phyloP scores from a whole-genome alignment of 2,329 filamentous ascomycete species.

The Penicillium hesseltinei region DNA sequence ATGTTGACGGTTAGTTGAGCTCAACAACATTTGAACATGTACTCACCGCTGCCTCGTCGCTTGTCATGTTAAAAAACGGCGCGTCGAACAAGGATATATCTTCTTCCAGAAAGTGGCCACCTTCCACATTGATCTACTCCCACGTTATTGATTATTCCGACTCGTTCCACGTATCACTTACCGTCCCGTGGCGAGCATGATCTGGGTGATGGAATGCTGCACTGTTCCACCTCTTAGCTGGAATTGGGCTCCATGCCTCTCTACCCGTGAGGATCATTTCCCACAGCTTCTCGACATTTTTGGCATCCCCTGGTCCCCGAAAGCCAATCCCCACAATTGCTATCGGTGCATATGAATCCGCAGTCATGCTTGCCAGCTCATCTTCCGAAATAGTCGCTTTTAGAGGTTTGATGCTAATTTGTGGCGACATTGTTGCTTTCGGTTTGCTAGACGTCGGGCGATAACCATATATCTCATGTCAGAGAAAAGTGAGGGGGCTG shows the following conservation, averaged over 20 bases:
- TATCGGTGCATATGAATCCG: constrained; percentile 20
- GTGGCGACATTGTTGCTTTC: neutral
- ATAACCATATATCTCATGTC: neutral
- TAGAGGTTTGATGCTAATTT: neutral
- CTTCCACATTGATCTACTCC: constrained; percentile 26
- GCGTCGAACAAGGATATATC: constrained; percentile 34
- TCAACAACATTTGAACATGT: neutral
- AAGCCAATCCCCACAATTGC: constrained; percentile 29
- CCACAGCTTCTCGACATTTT: constrained; percentile 21
- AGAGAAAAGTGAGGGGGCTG: neutral
- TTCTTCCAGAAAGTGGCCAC: constrained; percentile 28
- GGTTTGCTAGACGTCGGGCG: neutral
- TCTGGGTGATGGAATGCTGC: constrained; percentile 29
- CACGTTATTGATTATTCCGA: neutral
- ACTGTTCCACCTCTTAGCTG: constrained; percentile 21
- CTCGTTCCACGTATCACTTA: constrained; percentile 3
- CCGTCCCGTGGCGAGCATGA: constrained; percentile 24
- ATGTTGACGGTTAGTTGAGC: neutral
- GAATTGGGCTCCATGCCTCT: constrained; percentile 23
- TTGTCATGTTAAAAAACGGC: constrained; percentile 36
- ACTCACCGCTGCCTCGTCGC: constrained; percentile 30
- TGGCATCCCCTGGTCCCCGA: constrained; percentile 26
- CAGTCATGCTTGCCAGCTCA: neutral
- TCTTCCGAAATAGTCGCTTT: neutral
- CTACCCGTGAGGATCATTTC: constrained; percentile 21